These are phyloP conservation scores for Colletotrichum orbiculare DNA, from an alignment of 2,329 filamentous ascomycete genomes.

Conservation along the genomic window DNA sequence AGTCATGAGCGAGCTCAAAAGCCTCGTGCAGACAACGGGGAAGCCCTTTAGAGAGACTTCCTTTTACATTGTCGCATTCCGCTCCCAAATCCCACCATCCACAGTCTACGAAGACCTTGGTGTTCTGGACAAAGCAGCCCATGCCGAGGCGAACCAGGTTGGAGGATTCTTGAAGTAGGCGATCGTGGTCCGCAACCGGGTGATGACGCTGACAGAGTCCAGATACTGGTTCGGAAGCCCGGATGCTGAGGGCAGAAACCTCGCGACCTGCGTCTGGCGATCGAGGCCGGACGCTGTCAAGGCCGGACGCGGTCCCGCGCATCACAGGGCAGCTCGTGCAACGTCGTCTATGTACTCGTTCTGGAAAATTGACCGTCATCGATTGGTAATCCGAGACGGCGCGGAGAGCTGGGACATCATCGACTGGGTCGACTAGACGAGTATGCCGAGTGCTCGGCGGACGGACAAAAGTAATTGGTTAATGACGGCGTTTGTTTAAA, in stretches of 20 bases:
- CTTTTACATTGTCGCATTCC: conserved; percentile 89
- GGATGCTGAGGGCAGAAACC: conserved; percentile 76
- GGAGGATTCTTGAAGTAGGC: conserved; percentile 81
- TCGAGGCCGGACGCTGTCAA: conserved; percentile 68
- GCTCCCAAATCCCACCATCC: conserved; percentile 75
- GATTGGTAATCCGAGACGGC: conserved; percentile 75
- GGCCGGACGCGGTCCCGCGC: conserved; percentile 69
- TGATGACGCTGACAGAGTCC: conserved; percentile 35
- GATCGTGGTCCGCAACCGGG: not conserved
- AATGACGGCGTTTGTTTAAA: conserved; percentile 24
- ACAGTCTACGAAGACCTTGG: conserved; percentile 74
- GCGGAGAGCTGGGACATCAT: conserved; percentile 72
- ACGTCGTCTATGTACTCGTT: conserved; percentile 71
- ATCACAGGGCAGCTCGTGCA: conserved; percentile 73
- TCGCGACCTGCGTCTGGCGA: conserved; percentile 83
- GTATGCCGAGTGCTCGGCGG: not conserved
- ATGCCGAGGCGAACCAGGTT: conserved; percentile 81
- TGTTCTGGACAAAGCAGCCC: conserved; percentile 80
- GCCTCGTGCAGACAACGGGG: conserved; percentile 58
- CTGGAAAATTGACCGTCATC: conserved; percentile 78
- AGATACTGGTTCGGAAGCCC: conserved; percentile 90
- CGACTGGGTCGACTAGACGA: conserved; percentile 61
- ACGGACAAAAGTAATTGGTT: conserved; percentile 7
- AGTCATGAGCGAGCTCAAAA: conserved; percentile 68
- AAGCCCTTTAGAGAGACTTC: conserved; percentile 69